Base-by-base conservation (phyloP, 129 eudicot genomes). In the Centrapalus pauciflorus region DNA sequence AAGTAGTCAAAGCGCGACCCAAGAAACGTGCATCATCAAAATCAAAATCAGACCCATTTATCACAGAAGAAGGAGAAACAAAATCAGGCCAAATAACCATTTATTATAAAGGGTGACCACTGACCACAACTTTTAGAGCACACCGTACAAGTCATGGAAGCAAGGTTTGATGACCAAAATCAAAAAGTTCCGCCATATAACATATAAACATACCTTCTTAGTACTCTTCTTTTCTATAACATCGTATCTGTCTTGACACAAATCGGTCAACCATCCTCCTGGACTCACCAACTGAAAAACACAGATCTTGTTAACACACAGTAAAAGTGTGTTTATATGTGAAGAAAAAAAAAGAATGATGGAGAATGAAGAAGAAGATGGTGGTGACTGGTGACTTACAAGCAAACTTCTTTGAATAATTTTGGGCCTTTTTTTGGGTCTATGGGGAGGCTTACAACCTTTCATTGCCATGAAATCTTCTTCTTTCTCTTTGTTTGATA, bases 381-480 rank as follows among this genome's bases (percentile, higher is more conserved):
- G 0, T 30, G 65, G n/a, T 14, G 26, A 57, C 27, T 14, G 13
- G 55, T 8, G 55, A 67, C 86, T 75, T 66, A 81, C 90, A 67
- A 84, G 77, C 61, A 84, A 66, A 29, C 82, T 81, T 81, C 90
- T 78, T 58, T 84, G 90, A 25, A 81, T 68, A 28, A 64, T 8
- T 69, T 84, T 84, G 43, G 86, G 80, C 52, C 90, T 81, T 43
- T 84, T 84, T 75, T 84, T 84, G 23, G 90, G 90, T 56, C 86
- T 74, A 7, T 84, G 86, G 4, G 90, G 81, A 38, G 75, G 86
- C 69, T 78, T 81, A 49, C 90, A 84, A 26, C 90, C 90, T 68
- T 84, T 84, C 90, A 84, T 84, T 49, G 86, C 86, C 90, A 84
- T 66, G 73, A 81, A 84, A 59, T 84, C 90, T 49, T 84, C 90